Base-by-base conservation (phyloP, 2,329 filamentous ascomycete genomes). In the Apiospora marii region DNA sequence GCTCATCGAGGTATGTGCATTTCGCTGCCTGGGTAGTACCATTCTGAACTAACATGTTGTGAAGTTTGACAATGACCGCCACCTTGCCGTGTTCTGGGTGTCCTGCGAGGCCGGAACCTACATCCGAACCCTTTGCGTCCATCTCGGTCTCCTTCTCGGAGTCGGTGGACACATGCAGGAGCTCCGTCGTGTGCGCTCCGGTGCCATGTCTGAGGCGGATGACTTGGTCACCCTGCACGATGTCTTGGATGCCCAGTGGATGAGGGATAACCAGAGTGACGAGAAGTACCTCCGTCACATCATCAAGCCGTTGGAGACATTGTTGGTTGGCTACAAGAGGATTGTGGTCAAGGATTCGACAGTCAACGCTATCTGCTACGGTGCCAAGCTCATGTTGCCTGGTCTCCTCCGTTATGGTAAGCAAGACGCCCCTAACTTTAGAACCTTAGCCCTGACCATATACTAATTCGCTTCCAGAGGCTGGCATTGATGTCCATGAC, bases 91-190 rank as follows among this genome's bases (percentile, higher is more conserved):
- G 72, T 99, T 99, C 90, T 98, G 96, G 96, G 96, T 98, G 79
- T 97, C 94, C 85, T 99, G 96, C 85, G 96, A 99, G 86, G 96
- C 95, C 72, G 96, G 96, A 83, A 99, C 96, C 76, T 99, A 99
- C 85, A 98, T 99, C 83, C 94, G 96, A 88, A 99, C 96, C 49
- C 92, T 99, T 68, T 98, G 96, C 85, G 96, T 98, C 61, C 96
- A 98, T 86, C 84, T 99, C 78, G 94, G 94, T 84, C 85, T 91
- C 73, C 83, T 91, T 61, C 85, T 91, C 67, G 90, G 96, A 82
- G 95, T 98, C 73, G 96, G 96, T 78, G 96, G 94, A 70, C 95
- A 98, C 87, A 98, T 98, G 96, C 96, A 98, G 87, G 96, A 98
- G 87, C 92, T 98, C 78, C 91, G 96, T 79, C 92, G 96, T 89